Evolutionary conservation across 73 alveolate genomes (phyloP).

Genomic region (Tetrahymena elliotti): DNA sequence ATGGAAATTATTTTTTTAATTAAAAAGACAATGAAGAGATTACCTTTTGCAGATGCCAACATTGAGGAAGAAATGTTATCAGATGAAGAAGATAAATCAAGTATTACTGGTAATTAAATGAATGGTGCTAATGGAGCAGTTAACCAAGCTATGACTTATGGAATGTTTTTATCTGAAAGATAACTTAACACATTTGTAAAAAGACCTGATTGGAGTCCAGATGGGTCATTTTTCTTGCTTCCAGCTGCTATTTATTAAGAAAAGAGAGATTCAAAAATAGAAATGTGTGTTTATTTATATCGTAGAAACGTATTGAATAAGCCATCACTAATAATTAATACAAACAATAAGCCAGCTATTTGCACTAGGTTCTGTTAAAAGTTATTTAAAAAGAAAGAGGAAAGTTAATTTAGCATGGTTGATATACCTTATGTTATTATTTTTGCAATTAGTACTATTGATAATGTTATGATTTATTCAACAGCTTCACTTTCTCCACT

Average conservation of each 20-base stretch:
- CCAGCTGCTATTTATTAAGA: constrained; percentile 69
- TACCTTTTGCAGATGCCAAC: constrained; percentile 1
- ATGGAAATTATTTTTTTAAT: constrained; percentile 11
- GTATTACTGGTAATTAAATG: neutral
- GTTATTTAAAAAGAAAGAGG: constrained; percentile 56
- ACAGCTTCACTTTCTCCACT: constrained; percentile 80
- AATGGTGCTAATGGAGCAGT: constrained; percentile 4
- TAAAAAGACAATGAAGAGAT: constrained; percentile 23
- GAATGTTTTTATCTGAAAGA: constrained; percentile 77
- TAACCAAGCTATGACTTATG: constrained; percentile 24
- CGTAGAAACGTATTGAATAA: constrained; percentile 69
- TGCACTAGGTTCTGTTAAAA: constrained; percentile 79
- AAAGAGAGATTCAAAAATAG: constrained; percentile 33
- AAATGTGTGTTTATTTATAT: constrained; percentile 61
- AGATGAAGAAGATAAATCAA: neutral
- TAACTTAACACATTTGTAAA: constrained; percentile 75
- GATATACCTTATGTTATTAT: constrained; percentile 78
- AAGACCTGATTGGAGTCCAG: constrained; percentile 91
- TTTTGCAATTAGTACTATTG: constrained; percentile 87
- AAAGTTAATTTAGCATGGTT: constrained; percentile 23
- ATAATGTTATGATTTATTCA: constrained; percentile 78
- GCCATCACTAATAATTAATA: constrained; percentile 84
- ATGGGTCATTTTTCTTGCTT: constrained; percentile 68
- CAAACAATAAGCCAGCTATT: constrained; percentile 70
- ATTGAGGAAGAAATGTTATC: constrained; percentile 5